Evolutionary conservation across 768 basidiomycete genomes (phyloP).

Genomic region (Suillus tomentosus): DNA sequence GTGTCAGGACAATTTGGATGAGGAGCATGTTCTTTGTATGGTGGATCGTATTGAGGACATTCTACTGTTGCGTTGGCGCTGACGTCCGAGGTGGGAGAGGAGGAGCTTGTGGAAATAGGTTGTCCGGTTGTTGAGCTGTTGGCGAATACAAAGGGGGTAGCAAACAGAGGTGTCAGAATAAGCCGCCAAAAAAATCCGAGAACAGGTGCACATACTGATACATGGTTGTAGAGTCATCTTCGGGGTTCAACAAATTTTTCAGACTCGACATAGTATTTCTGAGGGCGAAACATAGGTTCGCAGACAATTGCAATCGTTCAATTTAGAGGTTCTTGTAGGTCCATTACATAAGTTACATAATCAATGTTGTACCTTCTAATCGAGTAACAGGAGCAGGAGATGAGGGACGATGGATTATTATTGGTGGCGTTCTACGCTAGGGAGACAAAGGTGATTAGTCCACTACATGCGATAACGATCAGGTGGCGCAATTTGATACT

Average conservation of each 20-base stretch:
- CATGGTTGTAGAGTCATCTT: constrained; percentile 39
- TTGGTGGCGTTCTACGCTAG: constrained; percentile 8
- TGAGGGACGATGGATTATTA: constrained; percentile 2
- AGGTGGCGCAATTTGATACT: constrained; percentile 20
- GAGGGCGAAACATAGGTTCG: constrained; percentile 24
- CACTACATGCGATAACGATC: constrained; percentile 26
- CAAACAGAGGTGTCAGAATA: constrained; percentile 15
- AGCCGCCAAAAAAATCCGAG: constrained; percentile 12
- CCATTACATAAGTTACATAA: constrained; percentile 33
- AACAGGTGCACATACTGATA: constrained; percentile 41
- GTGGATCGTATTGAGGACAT: constrained; percentile 24
- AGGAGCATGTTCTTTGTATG: constrained; percentile 50
- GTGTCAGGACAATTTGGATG: constrained; percentile 81
- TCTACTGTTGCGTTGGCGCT: constrained; percentile 32
- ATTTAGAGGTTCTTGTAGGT: constrained; percentile 33
- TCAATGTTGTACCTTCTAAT: constrained; percentile 9
- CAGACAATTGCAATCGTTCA: constrained; percentile 19
- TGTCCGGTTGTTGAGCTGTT: constrained; percentile 27
- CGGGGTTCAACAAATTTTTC: constrained; percentile 58
- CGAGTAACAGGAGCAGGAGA: neutral
- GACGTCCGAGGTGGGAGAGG: constrained; percentile 38
- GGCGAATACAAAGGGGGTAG: constrained; percentile 31
- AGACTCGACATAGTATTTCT: constrained; percentile 53
- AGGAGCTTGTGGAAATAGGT: constrained; percentile 33
- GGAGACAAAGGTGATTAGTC: constrained; percentile 1